These are phyloP conservation scores for Diaporthe batatas DNA, from an alignment of 2,329 filamentous ascomycete genomes.

Conservation along the genomic window DNA sequence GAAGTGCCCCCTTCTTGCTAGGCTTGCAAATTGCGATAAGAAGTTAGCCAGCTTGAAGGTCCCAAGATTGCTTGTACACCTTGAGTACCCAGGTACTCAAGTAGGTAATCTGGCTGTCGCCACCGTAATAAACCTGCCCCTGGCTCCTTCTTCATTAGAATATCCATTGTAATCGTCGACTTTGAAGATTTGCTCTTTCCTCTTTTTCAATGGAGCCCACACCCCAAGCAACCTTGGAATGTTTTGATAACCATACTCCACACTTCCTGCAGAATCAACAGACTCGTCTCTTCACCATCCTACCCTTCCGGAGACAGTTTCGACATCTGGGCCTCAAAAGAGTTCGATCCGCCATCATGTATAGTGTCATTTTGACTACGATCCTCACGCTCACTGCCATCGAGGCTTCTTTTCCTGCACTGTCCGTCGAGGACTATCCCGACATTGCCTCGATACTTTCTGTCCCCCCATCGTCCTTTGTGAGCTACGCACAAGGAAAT, in stretches of 20 bases:
- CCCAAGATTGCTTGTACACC: neutral
- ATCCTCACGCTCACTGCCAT: neutral
- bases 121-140: neutral
- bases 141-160: neutral
- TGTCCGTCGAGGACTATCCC: neutral
- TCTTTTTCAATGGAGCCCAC: no score
- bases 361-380: neutral
- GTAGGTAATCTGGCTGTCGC: neutral
- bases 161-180: neutral
- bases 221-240: neutral
- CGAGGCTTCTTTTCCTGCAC: neutral
- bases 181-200: neutral
- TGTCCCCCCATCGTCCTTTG: conserved; percentile 2
- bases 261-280: neutral
- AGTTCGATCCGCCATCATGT: neutral
- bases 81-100: neutral
- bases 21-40: no score
- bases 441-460: conserved; percentile 29
- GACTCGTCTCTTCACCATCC: neutral
- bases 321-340: neutral
- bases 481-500: conserved; percentile 26
- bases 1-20: no score
- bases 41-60: no score
- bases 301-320: neutral
- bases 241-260: neutral